These are phyloP conservation scores for Saturnispora saitoi DNA, from an alignment of 805 yeast genomes.

Conservation along the genomic window DNA sequence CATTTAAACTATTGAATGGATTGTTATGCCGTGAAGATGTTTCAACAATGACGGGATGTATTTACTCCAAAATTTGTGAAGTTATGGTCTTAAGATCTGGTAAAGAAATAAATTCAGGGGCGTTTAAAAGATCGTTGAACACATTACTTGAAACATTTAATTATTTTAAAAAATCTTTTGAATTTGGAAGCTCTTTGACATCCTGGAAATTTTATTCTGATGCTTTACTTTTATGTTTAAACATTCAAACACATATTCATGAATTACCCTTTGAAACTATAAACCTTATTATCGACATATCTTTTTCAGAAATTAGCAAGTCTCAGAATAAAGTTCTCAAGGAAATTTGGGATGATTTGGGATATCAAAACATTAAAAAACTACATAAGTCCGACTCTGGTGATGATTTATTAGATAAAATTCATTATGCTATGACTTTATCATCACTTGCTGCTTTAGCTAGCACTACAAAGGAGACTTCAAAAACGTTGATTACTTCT, in stretches of 20 bases:
- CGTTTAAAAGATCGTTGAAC: slow-evolving; percentile 55
- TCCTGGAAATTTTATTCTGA: slow-evolving; percentile 64
- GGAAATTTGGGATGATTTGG: slow-evolving; percentile 6
- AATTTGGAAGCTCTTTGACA: slow-evolving; percentile 34
- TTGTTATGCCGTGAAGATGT: slow-evolving; percentile 27
- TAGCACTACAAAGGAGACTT: slow-evolving; percentile 28
- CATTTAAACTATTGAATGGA: slow-evolving; percentile 39
- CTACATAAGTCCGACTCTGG: background rate
- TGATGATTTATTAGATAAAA: background rate
- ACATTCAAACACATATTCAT: slow-evolving; percentile 45
- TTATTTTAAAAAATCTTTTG: slow-evolving; percentile 19
- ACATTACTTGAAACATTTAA: slow-evolving; percentile 32
- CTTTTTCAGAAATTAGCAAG: slow-evolving; percentile 6
- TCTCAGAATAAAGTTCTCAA: background rate
- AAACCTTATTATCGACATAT: slow-evolving; percentile 20
- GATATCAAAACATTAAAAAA: background rate
- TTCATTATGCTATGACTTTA: slow-evolving; percentile 32
- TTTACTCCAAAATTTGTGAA: slow-evolving; percentile 47
- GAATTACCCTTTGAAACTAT: slow-evolving; percentile 37
- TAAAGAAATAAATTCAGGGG: slow-evolving; percentile 48
- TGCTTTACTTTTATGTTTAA: slow-evolving; percentile 43
- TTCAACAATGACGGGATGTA: slow-evolving; percentile 35
- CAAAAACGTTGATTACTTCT: slow-evolving; percentile 47
- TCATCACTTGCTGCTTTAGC: slow-evolving; percentile 38
- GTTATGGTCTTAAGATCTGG: slow-evolving; percentile 48